Evolutionary conservation across 208 protist genomes (phyloP).

Genomic region (Novymonas esmeraldas): DNA sequence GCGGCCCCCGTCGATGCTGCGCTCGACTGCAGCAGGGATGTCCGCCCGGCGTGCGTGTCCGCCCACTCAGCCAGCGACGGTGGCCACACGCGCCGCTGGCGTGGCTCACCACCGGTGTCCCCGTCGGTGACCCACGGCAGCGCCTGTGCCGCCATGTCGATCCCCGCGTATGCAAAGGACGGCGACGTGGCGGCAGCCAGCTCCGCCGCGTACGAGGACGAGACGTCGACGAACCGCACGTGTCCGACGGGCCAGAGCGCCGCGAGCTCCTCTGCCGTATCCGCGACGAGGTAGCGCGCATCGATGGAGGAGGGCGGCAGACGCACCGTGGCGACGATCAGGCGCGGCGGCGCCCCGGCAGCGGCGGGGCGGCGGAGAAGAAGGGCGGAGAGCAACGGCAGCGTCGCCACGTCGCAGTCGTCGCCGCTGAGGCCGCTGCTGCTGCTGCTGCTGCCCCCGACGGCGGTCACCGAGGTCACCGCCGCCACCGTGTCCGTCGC

Average conservation of each 20-base stretch:
- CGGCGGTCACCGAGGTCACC: constrained; percentile 18
- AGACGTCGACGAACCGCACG: constrained; percentile 58
- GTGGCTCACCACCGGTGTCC: not conserved
- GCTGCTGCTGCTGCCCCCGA: constrained; percentile 13
- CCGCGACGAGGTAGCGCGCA: constrained; percentile 14
- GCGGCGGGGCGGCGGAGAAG: constrained; percentile 24
- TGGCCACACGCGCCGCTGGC: constrained; percentile 16
- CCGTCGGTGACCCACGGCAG: constrained; percentile 20
- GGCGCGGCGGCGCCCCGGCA: not conserved
- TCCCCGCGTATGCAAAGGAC: constrained; percentile 6
- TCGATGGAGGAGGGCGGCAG: constrained; percentile 53
- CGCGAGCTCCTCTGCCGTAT: constrained; percentile 16
- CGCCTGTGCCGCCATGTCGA: constrained; percentile 14
- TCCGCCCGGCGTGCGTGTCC: not conserved
- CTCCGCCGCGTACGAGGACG: constrained; percentile 16
- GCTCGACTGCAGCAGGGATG: constrained; percentile 3
- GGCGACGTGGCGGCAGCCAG: not conserved
- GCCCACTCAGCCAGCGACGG: constrained; percentile 21
- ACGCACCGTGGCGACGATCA: constrained; percentile 44
- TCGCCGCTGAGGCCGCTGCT: no score
- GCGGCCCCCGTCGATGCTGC: not conserved
- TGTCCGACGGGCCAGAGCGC: constrained; percentile 52
- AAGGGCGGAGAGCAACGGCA: constrained; percentile 39
- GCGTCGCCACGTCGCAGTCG: constrained; percentile 4
- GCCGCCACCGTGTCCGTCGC: constrained; percentile 48